Conservation (phyloP, 2,329 filamentous ascomycete species). For the Rhytidhysteron rufulum region DNA sequence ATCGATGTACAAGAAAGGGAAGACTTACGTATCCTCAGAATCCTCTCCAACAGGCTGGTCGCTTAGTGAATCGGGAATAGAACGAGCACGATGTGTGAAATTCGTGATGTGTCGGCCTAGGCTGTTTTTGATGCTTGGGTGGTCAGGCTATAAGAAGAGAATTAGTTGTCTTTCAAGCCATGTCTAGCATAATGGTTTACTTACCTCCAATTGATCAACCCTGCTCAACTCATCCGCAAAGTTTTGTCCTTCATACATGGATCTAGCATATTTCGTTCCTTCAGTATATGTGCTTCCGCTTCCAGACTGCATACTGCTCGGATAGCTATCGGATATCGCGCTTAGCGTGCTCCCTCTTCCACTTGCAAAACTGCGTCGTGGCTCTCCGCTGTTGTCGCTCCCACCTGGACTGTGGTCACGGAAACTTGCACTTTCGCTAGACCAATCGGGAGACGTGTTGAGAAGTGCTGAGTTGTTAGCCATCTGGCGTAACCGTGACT, state of each 20-base stretch:
- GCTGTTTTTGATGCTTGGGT: slow-evolving; percentile 30
- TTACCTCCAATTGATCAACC: slow-evolving; percentile 27
- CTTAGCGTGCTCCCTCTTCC: slow-evolving; percentile 27
- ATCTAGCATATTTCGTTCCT: slow-evolving; percentile 1
- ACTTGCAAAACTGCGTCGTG: slow-evolving; percentile 27
- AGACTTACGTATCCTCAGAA: slow-evolving; percentile 17
- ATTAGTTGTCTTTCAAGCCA: neutral
- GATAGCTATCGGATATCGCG: slow-evolving; percentile 23
- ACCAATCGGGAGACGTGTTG: slow-evolving; percentile 28
- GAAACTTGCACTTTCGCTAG: slow-evolving; percentile 23
- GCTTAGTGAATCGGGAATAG: too few species aligned
- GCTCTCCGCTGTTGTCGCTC: slow-evolving; percentile 23
- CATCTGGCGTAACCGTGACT: slow-evolving; percentile 74
- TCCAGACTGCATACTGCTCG: slow-evolving; percentile 14
- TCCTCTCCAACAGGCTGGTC: slow-evolving; percentile 11
- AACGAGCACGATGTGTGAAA: slow-evolving; percentile 17
- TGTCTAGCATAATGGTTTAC: neutral
- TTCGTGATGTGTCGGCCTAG: slow-evolving; percentile 30
- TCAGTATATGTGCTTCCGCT: slow-evolving; percentile 11
- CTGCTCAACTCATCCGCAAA: slow-evolving; percentile 34
- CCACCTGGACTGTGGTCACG: slow-evolving; percentile 30
- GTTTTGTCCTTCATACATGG: slow-evolving; percentile 23
- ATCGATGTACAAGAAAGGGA: slow-evolving; percentile 1
- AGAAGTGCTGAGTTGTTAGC: slow-evolving; percentile 72
- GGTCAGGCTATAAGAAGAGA: slow-evolving; percentile 20